These are phyloP conservation scores for Porpolomopsis calyptriformis DNA, from an alignment of 768 basidiomycete genomes.

Conservation along the genomic window DNA sequence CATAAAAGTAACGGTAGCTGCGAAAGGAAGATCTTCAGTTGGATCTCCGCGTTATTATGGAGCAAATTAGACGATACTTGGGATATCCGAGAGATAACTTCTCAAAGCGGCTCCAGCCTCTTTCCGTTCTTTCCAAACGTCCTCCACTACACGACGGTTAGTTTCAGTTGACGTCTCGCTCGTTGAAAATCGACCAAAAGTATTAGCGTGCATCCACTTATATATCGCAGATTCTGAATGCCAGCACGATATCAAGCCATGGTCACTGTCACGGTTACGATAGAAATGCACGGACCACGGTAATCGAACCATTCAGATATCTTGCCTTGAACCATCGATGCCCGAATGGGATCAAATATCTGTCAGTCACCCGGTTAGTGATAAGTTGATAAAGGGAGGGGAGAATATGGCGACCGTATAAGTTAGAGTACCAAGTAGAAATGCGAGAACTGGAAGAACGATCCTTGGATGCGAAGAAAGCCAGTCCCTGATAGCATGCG, in stretches of 20 bases:
- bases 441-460: constrained; percentile 68
- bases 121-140: constrained; percentile 77
- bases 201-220: constrained; percentile 61
- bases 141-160: constrained; percentile 15
- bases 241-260: too few relatives aligned
- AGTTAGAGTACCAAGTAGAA: constrained; percentile 80
- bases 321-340: constrained; percentile 72
- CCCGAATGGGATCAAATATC: constrained; percentile 90
- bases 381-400: not conserved
- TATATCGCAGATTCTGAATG: constrained; percentile 55
- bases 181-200: constrained; percentile 37
- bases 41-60: constrained; percentile 1
- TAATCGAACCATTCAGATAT: constrained; percentile 80
- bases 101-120: constrained; percentile 62
- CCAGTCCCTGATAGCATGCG: constrained; percentile 66
- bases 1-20: constrained; percentile 67
- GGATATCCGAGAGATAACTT: constrained; percentile 68
- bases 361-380: constrained; percentile 19
- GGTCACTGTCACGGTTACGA: too few relatives aligned
- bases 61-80: constrained; percentile 48
- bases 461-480: constrained; percentile 79
- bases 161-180: not conserved
- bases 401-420: constrained; percentile 54
- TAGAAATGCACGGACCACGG: constrained; percentile 33
- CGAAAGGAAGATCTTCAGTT: not conserved